Conservation (phyloP, 306 rosid species). For the Castanopsis chinensis region DNA sequence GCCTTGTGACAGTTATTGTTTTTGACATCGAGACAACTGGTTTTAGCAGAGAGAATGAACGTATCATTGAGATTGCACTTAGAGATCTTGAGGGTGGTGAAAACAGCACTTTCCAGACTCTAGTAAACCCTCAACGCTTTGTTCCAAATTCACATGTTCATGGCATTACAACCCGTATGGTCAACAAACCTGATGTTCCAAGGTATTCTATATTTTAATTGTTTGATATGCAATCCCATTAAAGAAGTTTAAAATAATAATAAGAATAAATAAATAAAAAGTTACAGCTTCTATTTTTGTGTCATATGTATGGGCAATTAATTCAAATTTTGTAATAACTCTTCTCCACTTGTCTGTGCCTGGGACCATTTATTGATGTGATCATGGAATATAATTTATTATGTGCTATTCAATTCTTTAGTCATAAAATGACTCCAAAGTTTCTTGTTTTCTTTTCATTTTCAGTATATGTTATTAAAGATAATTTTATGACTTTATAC, state of each 20-base stretch:
- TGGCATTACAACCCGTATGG: conserved; percentile 63
- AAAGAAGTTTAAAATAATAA: not conserved
- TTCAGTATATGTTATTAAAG: not conserved
- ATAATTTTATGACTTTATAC: not conserved
- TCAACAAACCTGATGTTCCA: conserved; percentile 62
- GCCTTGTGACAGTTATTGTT: conserved; percentile 54
- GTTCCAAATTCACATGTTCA: conserved; percentile 56
- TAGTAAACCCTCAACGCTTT: conserved; percentile 69
- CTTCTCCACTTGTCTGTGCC: not conserved
- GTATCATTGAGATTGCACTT: conserved; percentile 78
- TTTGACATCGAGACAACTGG: conserved; percentile 90
- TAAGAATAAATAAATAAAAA: not conserved
- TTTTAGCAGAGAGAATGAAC: conserved; percentile 42
- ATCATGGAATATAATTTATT: too few relatives aligned
- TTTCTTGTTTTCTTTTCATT: not conserved
- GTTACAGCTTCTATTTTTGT: not conserved
- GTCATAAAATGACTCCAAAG: too few relatives aligned
- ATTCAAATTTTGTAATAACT: not conserved
- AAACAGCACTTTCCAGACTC: conserved; percentile 83
- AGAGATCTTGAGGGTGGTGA: conserved; percentile 84
- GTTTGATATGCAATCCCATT: not conserved
- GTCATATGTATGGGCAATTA: not conserved
- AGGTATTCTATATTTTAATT: conserved; percentile 53
- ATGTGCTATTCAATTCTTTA: not conserved
- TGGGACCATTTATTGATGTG: not conserved